These are phyloP conservation scores for Diplodia mutila DNA, from an alignment of 2,329 filamentous ascomycete species.

Conservation along the genomic window DNA sequence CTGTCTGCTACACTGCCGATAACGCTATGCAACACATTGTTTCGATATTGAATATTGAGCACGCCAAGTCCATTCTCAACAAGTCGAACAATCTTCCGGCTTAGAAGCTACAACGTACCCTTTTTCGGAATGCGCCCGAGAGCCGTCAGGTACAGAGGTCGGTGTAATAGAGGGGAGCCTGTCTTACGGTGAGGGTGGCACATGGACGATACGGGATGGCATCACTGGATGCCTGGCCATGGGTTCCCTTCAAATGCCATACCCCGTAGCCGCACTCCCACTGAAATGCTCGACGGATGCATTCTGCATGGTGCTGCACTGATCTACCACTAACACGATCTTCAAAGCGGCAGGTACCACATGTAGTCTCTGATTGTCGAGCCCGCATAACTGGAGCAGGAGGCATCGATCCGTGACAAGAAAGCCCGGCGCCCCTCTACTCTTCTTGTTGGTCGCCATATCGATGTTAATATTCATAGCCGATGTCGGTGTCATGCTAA, in stretches of 20 bases:
- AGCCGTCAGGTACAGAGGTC: not conserved
- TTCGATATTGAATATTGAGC: not conserved
- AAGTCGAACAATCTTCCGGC: not conserved
- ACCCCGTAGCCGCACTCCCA: not conserved
- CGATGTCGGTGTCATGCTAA: not conserved
- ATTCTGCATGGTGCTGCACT: not conserved
- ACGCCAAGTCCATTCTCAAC: not conserved
- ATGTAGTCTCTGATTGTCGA: not conserved
- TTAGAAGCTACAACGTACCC: not conserved
- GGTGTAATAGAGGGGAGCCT: not conserved
- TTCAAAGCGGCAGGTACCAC: not conserved
- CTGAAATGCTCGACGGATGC: not conserved
- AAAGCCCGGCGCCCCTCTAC: not conserved
- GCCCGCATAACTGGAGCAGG: not conserved
- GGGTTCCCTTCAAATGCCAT: too few relatives aligned
- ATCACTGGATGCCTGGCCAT: not conserved
- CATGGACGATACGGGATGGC: not conserved
- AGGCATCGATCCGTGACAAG: not conserved
- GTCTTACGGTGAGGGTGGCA: not conserved
- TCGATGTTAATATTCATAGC: not conserved
- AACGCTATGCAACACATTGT: not conserved
- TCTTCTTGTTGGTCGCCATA: not conserved
- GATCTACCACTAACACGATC: not conserved
- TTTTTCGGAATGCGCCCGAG: not conserved
- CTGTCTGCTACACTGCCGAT: not conserved